phyloP scores from a whole-genome alignment of 129 eudicot genomes.

The Dittrichia graveolens region DNA sequence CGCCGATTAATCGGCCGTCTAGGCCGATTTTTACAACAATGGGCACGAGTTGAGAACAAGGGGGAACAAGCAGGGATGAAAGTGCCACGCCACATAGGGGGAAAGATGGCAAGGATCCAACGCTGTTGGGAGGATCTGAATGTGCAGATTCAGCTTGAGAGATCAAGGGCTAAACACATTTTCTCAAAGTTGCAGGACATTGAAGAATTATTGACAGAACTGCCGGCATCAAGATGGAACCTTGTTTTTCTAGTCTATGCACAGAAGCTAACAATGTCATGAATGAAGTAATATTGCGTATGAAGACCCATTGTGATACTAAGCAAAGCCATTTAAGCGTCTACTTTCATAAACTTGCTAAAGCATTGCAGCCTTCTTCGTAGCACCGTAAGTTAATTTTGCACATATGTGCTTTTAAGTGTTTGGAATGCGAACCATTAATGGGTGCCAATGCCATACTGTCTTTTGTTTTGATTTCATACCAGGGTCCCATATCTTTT shows the following conservation, averaged over 20 bases:
- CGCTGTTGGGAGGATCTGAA: constrained; percentile 1
- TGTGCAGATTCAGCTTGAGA: background rate
- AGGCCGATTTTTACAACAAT: no score
- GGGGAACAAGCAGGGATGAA: background rate
- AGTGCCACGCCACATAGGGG: background rate
- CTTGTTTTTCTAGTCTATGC: background rate
- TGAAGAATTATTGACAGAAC: background rate
- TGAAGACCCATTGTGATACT: background rate
- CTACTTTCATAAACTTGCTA: constrained; percentile 4
- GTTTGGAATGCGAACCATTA: no score
- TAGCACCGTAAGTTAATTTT: background rate
- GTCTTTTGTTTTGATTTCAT: no score
- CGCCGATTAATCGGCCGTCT: no score
- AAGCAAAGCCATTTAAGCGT: background rate
- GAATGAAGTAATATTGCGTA: background rate
- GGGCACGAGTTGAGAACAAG: background rate
- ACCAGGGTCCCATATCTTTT: no score
- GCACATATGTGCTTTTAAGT: no score
- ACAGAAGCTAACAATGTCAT: constrained; percentile 3
- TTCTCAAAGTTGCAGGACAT: background rate
- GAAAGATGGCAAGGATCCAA: background rate
- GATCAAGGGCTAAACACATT: background rate
- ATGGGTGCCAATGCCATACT: no score
- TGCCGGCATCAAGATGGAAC: constrained; percentile 18
- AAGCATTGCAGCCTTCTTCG: background rate